phyloP scores from a whole-genome alignment of 768 basidiomycete genomes.

The Phaffia tasmanica region DNA sequence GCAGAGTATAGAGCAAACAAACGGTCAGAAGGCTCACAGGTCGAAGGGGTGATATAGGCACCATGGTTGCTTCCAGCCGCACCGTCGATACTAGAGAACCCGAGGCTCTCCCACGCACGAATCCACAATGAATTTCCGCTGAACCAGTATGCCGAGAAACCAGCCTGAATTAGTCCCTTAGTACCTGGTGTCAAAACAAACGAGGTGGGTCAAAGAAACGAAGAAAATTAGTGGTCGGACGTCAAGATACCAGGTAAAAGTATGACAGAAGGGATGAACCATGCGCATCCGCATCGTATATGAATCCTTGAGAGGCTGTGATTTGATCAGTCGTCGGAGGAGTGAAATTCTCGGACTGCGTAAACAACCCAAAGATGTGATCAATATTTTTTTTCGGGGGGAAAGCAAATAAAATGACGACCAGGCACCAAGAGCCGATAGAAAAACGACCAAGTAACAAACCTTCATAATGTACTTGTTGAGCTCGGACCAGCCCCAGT shows the following conservation, averaged over 20 bases:
- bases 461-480: constrained; percentile 36
- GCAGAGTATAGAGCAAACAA: no score
- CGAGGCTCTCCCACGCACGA: constrained; percentile 6
- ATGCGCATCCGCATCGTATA: constrained; percentile 14
- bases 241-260: no score
- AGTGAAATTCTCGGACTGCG: constrained; percentile 23
- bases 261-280: not conserved
- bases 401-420: not conserved
- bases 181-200: no score
- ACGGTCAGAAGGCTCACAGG: constrained; percentile 30
- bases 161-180: constrained; percentile 9
- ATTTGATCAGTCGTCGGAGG: constrained; percentile 20
- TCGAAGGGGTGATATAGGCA: constrained; percentile 46
- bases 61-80: constrained; percentile 29
- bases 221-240: no score
- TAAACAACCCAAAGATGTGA: not conserved
- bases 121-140: constrained; percentile 15
- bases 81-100: constrained; percentile 19
- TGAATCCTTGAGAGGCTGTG: constrained; percentile 11
- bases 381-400: not conserved
- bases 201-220: no score
- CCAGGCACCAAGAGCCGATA: not conserved
- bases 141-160: constrained; percentile 25
- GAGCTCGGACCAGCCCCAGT: constrained; percentile 36
- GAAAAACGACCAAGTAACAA: constrained; percentile 32